Evolutionary conservation across 2,329 filamentous ascomycete genomes (phyloP), one percentile per base, ranked within the genome.

Genomic region (Colletotrichum sansevieriae): DNA sequence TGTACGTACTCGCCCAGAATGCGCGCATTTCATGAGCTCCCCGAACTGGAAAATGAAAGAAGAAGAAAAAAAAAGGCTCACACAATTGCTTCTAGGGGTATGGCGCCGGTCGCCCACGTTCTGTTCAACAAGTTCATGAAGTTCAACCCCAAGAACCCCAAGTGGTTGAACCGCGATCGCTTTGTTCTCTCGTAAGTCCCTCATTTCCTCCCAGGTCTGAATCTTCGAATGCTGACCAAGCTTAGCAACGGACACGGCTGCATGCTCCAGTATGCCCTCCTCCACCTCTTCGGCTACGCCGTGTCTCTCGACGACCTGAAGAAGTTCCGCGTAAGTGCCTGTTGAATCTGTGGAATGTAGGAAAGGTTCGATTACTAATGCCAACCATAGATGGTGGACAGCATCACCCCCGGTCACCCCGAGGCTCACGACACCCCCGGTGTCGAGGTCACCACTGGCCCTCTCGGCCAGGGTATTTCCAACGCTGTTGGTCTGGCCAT

Each of bases 71-170:
- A 43, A 63, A 43, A 39, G n/a, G 75, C 79, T 84, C 73, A 83
- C 75, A 70, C 58, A 72, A 8, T 15, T 35, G 56, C 20, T 56
- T 71, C 18, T 71, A 90, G 88, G 88, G 89, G 89, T 80, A 89
- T 98, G 93, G 96, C 96, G 78, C 95, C 96, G 72, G 90, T 95
- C 78, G 91, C 96, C 82, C 96, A 98, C 88, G 94, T 98, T 78
- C 90, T 99, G 73, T 99, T 93, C 87, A 97, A 97, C 90, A 97
- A 96, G 84, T 97, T 98, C 88, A 94, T 99, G 94, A 97, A 85
- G 82, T 99, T 98, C 90, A 99, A 98, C 91, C 96, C 96, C 78
- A 97, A 98, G 91, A 98, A 97, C 90, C 93, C 96, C 76, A 88
- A 94, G 73, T 99, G 95, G 95, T 78, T 96, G 77, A 98, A 98